Conservation (phyloP, 2,329 filamentous ascomycete genomes). For the Colletotrichum gigasporum region DNA sequence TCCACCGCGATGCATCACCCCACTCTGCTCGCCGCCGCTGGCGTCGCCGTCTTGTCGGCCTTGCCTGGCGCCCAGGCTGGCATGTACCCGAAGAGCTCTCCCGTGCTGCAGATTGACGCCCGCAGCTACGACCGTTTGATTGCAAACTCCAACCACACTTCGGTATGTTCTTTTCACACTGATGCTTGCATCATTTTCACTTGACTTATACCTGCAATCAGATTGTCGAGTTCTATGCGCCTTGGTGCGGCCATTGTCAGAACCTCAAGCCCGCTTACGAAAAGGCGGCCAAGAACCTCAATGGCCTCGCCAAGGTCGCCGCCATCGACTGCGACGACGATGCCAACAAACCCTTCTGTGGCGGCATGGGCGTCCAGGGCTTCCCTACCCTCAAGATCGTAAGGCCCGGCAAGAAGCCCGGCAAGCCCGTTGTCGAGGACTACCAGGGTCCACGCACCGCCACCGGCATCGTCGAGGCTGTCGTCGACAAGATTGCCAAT, state of each 20-base stretch:
- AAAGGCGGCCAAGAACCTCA: conserved; percentile 87
- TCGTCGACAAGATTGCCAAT: conserved; percentile 90
- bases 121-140: conserved; percentile 86
- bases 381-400: conserved; percentile 98
- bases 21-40: conserved; percentile 62
- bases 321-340: conserved; percentile 97
- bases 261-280: conserved; percentile 96
- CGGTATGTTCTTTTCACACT: conserved; percentile 60
- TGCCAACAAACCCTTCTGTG: conserved; percentile 87
- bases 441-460: conserved; percentile 86
- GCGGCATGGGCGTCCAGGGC: conserved; percentile 86
- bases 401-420: conserved; percentile 80
- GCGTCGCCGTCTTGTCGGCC: conserved; percentile 71
- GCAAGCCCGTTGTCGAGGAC: conserved; percentile 84
- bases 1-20: conserved; percentile 61
- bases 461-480: conserved; percentile 87
- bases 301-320: conserved; percentile 93
- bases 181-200: neutral
- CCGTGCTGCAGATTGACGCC: conserved; percentile 83
- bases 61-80: conserved; percentile 73
- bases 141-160: conserved; percentile 88
- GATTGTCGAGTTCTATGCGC: conserved; percentile 90
- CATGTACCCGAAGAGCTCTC: conserved; percentile 86
- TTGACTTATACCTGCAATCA: conserved; percentile 37
- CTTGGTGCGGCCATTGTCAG: conserved; percentile 97